Evolutionary conservation across 495 filamentous ascomycete species (phyloP).

Genomic region (Aspergillus egyptiacus): DNA sequence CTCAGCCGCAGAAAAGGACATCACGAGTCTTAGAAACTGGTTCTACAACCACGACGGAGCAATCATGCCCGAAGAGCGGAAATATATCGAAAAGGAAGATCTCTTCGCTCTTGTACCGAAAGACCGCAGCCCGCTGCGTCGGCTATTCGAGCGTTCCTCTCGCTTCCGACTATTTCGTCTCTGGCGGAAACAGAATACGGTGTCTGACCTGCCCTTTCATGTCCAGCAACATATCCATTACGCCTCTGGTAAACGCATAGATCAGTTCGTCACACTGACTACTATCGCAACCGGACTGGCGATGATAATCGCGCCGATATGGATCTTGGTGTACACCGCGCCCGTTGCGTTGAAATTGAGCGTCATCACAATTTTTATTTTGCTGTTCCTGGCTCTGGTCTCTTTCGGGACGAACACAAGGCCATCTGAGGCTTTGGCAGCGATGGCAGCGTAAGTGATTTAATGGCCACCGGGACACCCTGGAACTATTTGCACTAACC

Average conservation of each 20-base stretch:
- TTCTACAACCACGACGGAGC: neutral
- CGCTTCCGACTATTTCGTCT: neutral
- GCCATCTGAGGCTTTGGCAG: neutral
- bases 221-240: neutral
- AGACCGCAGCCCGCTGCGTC: neutral
- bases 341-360: neutral
- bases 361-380: neutral
- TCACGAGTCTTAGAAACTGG: neutral
- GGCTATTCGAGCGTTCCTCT: neutral
- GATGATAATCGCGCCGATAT: neutral
- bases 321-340: neutral
- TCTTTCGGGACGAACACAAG: neutral
- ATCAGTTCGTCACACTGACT: neutral
- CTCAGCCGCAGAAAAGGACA: neutral
- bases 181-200: neutral
- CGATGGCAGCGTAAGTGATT: conserved; percentile 2
- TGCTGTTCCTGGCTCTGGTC: neutral
- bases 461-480: neutral
- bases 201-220: neutral
- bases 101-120: neutral
- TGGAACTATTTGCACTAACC: neutral
- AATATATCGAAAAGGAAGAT: neutral
- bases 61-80: neutral
- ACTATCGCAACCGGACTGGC: neutral
- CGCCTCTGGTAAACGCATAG: neutral